phyloP scores from a whole-genome alignment of 345 rosid genomes.

The Pseudoturritis turrita region DNA sequence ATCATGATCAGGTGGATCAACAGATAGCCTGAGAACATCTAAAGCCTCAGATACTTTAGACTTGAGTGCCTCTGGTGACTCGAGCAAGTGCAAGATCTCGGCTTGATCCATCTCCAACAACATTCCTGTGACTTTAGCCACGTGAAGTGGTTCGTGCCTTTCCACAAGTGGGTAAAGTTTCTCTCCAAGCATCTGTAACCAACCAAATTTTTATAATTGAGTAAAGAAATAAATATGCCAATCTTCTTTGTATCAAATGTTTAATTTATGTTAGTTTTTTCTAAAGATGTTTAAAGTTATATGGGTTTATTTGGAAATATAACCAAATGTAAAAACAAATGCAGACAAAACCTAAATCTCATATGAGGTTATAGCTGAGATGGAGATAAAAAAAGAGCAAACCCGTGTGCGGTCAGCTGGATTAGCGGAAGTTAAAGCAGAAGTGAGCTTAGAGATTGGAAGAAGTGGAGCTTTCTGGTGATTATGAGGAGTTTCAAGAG shows the following conservation, averaged over 20 bases:
- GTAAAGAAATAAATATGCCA: neutral
- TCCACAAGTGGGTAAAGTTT: slow-evolving; percentile 66
- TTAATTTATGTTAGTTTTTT: too few relatives aligned
- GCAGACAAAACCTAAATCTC: too few relatives aligned
- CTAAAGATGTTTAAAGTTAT: too few relatives aligned
- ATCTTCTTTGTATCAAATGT: neutral
- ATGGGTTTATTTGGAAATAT: neutral
- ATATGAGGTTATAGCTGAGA: neutral
- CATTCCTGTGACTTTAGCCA: slow-evolving; percentile 69
- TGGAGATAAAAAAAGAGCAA: neutral
- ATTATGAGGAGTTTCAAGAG: neutral
- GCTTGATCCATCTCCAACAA: slow-evolving; percentile 72
- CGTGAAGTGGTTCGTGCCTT: slow-evolving; percentile 50
- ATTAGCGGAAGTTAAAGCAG: slow-evolving; percentile 52
- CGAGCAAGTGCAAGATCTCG: slow-evolving; percentile 56
- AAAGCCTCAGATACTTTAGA: slow-evolving; percentile 65
- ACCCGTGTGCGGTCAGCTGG: slow-evolving; percentile 39
- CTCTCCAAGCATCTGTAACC: slow-evolving; percentile 59
- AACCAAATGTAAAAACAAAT: too few relatives aligned
- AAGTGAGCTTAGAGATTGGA: slow-evolving; percentile 41
- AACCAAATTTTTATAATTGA: neutral
- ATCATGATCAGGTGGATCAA: slow-evolving; percentile 31
- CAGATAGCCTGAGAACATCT: slow-evolving; percentile 46
- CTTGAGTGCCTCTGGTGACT: slow-evolving; percentile 63
- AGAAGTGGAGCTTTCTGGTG: slow-evolving; percentile 9